Percentiles rank a stretch among this genome's conserved stretches.
These are phyloP conservation scores for Takashimella koratensis DNA, from an alignment of 1,284 basidiomycete species.

Conservation along the genomic window DNA sequence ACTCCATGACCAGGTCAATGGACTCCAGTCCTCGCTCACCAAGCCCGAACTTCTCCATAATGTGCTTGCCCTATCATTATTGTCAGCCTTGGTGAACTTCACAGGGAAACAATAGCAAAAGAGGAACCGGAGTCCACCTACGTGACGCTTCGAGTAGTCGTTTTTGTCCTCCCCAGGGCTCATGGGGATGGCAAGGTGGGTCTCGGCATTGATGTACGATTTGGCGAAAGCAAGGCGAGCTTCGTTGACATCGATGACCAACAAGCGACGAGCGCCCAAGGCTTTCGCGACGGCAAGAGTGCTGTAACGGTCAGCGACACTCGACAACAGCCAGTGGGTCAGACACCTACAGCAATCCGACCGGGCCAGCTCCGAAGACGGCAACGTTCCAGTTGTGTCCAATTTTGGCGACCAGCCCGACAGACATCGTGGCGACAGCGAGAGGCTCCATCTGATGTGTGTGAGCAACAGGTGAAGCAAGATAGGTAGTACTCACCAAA, in stretches of 20 bases:
- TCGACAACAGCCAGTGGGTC: too few species aligned
- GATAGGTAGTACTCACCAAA: too few species aligned
- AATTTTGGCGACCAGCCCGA: conserved; percentile 70
- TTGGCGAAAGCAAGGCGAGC: conserved; percentile 78
- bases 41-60: conserved; percentile 47
- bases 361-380: conserved; percentile 81
- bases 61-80: conserved; percentile 37
- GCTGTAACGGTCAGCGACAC: too few species aligned
- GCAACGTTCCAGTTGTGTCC: conserved; percentile 65
- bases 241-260: conserved; percentile 73
- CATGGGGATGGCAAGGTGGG: conserved; percentile 54
- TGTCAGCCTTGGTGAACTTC: too few species aligned
- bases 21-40: conserved; percentile 39
- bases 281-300: conserved; percentile 87
- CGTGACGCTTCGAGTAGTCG: conserved; percentile 57
- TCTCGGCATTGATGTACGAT: conserved; percentile 73
- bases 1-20: conserved; percentile 55
- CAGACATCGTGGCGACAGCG: too few species aligned
- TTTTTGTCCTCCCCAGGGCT: conserved; percentile 61
- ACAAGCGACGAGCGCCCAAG: conserved; percentile 69
- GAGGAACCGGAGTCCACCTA: too few species aligned
- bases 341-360: conserved; percentile 78
- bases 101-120: too few species aligned
- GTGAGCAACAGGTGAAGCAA: too few species aligned
- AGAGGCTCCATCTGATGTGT: too few species aligned